Base-by-base conservation (phyloP, 306 rosid species). In the Trifolium pratense region DNA sequence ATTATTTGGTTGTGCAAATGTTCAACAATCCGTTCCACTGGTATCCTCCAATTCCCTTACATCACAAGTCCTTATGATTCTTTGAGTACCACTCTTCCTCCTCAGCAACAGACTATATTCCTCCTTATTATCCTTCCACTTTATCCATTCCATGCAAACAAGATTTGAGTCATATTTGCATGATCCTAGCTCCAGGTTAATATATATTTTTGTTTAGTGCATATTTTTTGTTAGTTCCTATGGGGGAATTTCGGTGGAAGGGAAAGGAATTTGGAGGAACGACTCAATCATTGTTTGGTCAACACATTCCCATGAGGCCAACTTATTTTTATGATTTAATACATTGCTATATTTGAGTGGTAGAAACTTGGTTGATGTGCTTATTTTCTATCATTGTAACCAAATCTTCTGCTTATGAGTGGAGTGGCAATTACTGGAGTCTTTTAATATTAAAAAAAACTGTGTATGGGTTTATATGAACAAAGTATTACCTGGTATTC, bases 171-270 rank as follows among this genome's bases (percentile, higher is more conserved):
- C 20, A 48, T 48, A 48, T 48, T 5, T 48, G 10, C 9, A 15
- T n/a, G 55, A 20, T 48, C 55, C 55, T 21, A 48, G 20, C 55
- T n/a, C 20, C 55, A 48, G 18, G 20, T 48, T 48, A n/a, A 48
- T 48, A 6, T n/a, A 6, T 18, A 46, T 14, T 46, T 46, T 46
- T 46, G 52, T 14, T 46, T 6, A 15, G 52, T 46, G 7, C 18
- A 46, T 48, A 48, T n/a, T 48, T 48, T n/a, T 48, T n/a, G 55
- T n/a, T n/a, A n/a, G 21, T n/a, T 48, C 55, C 55, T 48, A 48
- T 6, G 20, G 55, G 18, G 49, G 52, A 16, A 14, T 45, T 49
- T 16, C 9, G 18, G 55, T 49, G 55, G 55, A 49, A 16, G 55
- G 55, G 10, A 49, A n/a, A 49, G 55, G 21, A 49, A 49, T 6